Evolutionary conservation across 148 eudicot genomes (phyloP).

Genomic region (Camellia sinensis): DNA sequence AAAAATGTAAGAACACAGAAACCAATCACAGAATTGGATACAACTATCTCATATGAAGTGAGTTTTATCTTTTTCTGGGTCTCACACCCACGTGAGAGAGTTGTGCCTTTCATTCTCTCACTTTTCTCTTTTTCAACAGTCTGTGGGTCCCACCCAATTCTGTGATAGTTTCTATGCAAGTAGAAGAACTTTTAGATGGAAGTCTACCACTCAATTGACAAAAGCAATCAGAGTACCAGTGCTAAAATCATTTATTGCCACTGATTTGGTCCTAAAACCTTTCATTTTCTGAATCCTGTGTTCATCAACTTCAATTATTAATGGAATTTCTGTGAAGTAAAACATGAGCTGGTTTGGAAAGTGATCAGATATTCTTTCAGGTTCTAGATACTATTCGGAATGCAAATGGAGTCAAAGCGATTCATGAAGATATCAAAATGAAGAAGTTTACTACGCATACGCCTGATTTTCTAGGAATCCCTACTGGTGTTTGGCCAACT

Average conservation of each 20-base stretch:
- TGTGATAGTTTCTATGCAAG: too few species aligned
- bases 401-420: slow-evolving; percentile 43
- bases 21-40: too few species aligned
- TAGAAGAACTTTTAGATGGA: not conserved
- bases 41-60: too few species aligned
- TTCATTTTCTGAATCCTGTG: not conserved
- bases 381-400: slow-evolving; percentile 31
- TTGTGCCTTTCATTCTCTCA: too few species aligned
- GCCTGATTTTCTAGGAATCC: slow-evolving; percentile 57
- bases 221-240: not conserved
- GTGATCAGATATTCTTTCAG: slow-evolving; percentile 21
- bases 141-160: too few species aligned
- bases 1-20: too few species aligned
- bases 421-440: slow-evolving; percentile 52
- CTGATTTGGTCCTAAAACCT: too few species aligned
- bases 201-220: not conserved
- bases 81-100: too few species aligned
- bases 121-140: too few species aligned
- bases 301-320: not conserved
- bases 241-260: too few species aligned
- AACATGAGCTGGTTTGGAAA: too few species aligned
- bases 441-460: slow-evolving; percentile 60
- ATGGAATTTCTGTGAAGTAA: not conserved
- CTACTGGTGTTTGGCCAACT: slow-evolving; percentile 52
- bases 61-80: too few species aligned